These are phyloP conservation scores for Angophora floribunda DNA, from an alignment of 345 rosid genomes.

Conservation along the genomic window DNA sequence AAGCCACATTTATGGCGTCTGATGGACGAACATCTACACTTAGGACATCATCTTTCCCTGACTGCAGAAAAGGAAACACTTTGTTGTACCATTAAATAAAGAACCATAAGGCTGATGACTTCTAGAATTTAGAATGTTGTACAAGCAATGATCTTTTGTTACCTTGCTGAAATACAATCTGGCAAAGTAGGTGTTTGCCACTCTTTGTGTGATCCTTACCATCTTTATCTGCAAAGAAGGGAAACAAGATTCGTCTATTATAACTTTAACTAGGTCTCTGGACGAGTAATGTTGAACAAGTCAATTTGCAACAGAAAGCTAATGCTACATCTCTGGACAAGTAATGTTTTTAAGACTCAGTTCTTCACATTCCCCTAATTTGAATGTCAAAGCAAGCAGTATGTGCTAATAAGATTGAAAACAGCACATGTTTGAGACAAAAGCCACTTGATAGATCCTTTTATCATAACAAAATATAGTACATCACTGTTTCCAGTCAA, in stretches of 20 bases:
- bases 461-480: neutral
- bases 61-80: constrained; percentile 38
- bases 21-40: constrained; percentile 80
- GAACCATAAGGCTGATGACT: neutral
- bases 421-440: neutral
- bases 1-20: constrained; percentile 84
- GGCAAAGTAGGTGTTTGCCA: constrained; percentile 57
- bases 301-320: neutral
- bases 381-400: neutral
- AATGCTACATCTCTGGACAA: neutral
- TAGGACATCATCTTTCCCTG: constrained; percentile 41
- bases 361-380: neutral
- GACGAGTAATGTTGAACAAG: neutral
- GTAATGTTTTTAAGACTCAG: neutral
- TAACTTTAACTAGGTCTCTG: neutral
- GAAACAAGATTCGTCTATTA: neutral
- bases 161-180: constrained; percentile 70
- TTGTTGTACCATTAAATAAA: neutral
- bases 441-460: neutral
- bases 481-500: neutral
- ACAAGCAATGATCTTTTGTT: neutral
- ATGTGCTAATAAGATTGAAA: neutral
- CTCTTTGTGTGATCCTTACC: constrained; percentile 80
- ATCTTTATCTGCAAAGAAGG: constrained; percentile 54
- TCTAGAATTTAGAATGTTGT: neutral